Evolutionary conservation across 2,329 filamentous ascomycete species (phyloP).

Genomic region (Periconia sp.): DNA sequence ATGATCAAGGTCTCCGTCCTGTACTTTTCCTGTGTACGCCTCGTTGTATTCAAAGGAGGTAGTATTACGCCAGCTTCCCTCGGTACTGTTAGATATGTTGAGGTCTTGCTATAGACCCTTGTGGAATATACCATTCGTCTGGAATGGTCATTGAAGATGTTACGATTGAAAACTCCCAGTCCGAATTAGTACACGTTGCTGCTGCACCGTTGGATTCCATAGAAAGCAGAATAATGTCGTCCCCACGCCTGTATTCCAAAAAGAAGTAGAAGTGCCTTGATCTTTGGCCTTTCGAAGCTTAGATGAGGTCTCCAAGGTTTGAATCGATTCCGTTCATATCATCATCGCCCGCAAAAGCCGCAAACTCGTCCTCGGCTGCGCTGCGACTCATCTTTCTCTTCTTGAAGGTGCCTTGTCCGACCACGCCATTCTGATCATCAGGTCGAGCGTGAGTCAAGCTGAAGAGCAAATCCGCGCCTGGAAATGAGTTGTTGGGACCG

Average conservation of each 20-base stretch:
- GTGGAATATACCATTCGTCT: too few relatives aligned
- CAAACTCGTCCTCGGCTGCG: slow-evolving; percentile 44
- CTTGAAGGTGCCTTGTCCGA: slow-evolving; percentile 35
- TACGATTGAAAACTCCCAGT: too few relatives aligned
- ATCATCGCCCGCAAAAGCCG: slow-evolving; percentile 52
- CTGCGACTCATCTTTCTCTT: slow-evolving; percentile 46
- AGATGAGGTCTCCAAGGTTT: slow-evolving; percentile 63
- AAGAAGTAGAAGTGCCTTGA: too few relatives aligned
- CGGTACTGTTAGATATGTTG: too few relatives aligned
- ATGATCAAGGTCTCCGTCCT: not conserved
- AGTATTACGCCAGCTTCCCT: too few relatives aligned
- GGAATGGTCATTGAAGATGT: too few relatives aligned
- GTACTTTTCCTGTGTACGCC: not conserved
- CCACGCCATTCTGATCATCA: slow-evolving; percentile 26
- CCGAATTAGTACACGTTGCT: too few relatives aligned
- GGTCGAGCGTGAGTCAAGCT: slow-evolving; percentile 35
- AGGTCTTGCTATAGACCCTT: too few relatives aligned
- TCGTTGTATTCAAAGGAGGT: not conserved
- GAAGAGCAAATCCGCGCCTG: slow-evolving; percentile 37
- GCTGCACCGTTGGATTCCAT: too few relatives aligned
- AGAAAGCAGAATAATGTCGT: too few relatives aligned
- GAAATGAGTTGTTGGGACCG: slow-evolving; percentile 21
- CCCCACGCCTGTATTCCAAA: too few relatives aligned
- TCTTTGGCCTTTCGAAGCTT: too few relatives aligned
- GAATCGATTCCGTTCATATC: slow-evolving; percentile 64